Evolutionary conservation across 306 rosid genomes (phyloP).

Genomic region (Hippophae rhamnoides): DNA sequence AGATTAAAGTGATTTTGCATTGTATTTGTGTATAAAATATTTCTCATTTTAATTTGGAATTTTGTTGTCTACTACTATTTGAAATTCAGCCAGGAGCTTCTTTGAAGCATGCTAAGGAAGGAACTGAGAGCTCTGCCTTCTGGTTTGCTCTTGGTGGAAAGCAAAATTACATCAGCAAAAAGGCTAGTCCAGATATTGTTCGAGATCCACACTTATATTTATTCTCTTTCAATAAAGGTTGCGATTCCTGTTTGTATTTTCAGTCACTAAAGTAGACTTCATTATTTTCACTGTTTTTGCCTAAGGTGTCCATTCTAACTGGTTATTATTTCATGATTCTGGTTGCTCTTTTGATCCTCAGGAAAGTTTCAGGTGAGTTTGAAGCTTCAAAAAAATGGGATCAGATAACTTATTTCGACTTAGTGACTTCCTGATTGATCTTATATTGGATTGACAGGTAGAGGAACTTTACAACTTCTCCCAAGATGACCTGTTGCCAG

Average conservation of each 20-base stretch:
- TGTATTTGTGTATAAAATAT: no score
- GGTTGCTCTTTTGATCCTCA: slow-evolving; percentile 39
- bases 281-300: no score
- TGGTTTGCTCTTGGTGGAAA: slow-evolving; percentile 96
- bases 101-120: slow-evolving; percentile 87
- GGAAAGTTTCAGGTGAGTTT: slow-evolving; percentile 91
- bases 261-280: background rate
- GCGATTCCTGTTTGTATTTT: background rate
- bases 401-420: background rate
- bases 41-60: no score
- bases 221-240: slow-evolving; percentile 73
- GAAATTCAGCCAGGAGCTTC: slow-evolving; percentile 75
- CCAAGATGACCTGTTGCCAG: slow-evolving; percentile 91
- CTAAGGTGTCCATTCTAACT: slow-evolving; percentile 22
- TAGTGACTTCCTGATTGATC: slow-evolving; percentile 16
- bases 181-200: slow-evolving; percentile 46
- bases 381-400: background rate
- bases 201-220: slow-evolving; percentile 90
- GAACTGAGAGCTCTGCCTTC: slow-evolving; percentile 95
- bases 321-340: slow-evolving; percentile 19
- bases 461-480: slow-evolving; percentile 86
- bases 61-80: background rate
- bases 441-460: slow-evolving; percentile 34
- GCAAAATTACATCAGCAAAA: slow-evolving; percentile 70
- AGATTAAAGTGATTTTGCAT: no score